Conservation (phyloP, 352 stramenopile species). For the Lagenidium giganteum region DNA sequence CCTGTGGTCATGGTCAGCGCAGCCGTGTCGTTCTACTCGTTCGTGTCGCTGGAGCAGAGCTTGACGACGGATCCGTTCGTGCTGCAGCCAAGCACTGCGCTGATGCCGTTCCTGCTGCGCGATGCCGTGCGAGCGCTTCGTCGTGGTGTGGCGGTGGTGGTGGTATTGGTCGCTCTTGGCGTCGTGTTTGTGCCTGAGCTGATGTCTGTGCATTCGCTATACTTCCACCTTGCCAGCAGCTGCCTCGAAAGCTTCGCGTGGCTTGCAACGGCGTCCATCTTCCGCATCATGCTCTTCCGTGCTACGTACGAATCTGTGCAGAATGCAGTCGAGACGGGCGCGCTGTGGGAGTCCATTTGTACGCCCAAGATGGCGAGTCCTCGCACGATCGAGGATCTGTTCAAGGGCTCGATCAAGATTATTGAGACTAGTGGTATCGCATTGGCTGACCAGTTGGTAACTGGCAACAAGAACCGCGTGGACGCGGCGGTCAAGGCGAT, state of each 20-base stretch:
- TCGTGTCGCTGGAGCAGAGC: slow-evolving; percentile 34
- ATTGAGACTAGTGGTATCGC: too few species aligned
- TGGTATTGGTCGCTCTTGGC: slow-evolving; percentile 21
- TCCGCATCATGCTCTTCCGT: slow-evolving; percentile 50
- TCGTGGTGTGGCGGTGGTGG: slow-evolving; percentile 34
- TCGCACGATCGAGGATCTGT: slow-evolving; percentile 16
- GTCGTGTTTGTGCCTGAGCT: slow-evolving; percentile 15
- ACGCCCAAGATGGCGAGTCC: neutral
- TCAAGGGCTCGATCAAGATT: too few species aligned
- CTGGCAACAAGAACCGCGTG: slow-evolving; percentile 31
- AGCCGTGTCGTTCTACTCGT: slow-evolving; percentile 36
- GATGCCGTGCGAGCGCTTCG: slow-evolving; percentile 37
- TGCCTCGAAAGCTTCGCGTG: slow-evolving; percentile 37
- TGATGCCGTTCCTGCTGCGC: slow-evolving; percentile 28
- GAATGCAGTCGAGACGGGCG: slow-evolving; percentile 11
- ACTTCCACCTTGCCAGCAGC: slow-evolving; percentile 43
- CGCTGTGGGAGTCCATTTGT: slow-evolving; percentile 29
- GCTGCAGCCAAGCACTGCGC: slow-evolving; percentile 34
- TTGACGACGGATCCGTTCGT: slow-evolving; percentile 43
- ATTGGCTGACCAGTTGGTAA: too few species aligned
- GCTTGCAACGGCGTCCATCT: slow-evolving; percentile 34
- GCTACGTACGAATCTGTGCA: slow-evolving; percentile 24
- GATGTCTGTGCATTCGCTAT: slow-evolving; percentile 11
- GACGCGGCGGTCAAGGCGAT: slow-evolving; percentile 27
- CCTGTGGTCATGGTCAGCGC: slow-evolving; percentile 32